phyloP scores from a whole-genome alignment of 768 basidiomycete genomes.

The Termitomyces sp. region DNA sequence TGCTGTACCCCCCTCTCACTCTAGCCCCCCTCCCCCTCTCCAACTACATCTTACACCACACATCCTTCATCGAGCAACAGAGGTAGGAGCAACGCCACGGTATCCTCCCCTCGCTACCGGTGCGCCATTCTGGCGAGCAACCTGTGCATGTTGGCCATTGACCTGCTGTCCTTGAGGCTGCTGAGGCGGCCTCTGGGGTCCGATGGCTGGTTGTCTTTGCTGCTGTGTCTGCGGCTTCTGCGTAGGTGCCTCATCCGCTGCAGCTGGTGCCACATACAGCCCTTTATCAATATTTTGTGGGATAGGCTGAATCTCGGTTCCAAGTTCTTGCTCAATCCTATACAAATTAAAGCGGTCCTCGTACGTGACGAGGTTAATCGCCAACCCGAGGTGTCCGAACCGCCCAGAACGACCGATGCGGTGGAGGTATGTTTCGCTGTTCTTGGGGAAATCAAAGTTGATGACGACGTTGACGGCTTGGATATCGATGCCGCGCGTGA shows the following conservation, averaged over 20 bases:
- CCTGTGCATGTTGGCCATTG: constrained; percentile 24
- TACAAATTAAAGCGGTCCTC: constrained; percentile 98
- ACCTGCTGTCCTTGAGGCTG: constrained; percentile 24
- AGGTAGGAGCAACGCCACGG: constrained; percentile 30
- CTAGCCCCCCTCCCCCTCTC: not conserved
- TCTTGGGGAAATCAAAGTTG: constrained; percentile 99
- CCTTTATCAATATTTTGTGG: constrained; percentile 87
- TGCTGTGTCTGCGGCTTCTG: constrained; percentile 31
- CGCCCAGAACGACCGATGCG: constrained; percentile 97
- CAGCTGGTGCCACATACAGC: constrained; percentile 84
- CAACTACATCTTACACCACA: not conserved
- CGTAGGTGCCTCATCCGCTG: constrained; percentile 32
- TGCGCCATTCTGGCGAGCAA: constrained; percentile 18
- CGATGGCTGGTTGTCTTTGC: constrained; percentile 14
- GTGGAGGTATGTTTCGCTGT: constrained; percentile 97
- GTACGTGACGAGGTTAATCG: constrained; percentile 96
- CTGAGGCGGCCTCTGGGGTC: constrained; percentile 17
- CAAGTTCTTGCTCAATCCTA: constrained; percentile 96
- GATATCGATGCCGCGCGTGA: constrained; percentile 99
- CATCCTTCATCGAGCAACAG: constrained; percentile 27
- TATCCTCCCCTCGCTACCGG: constrained; percentile 23
- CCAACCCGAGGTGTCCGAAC: constrained; percentile 94
- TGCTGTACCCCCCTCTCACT: constrained; percentile 3
- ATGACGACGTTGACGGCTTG: constrained; percentile 99
- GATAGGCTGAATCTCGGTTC: constrained; percentile 96